A percentile compares a stretch with the other conserved stretches of the same genome.
These are phyloP conservation scores for Russula olivacea DNA, from an alignment of 768 basidiomycete genomes.

Conservation along the genomic window DNA sequence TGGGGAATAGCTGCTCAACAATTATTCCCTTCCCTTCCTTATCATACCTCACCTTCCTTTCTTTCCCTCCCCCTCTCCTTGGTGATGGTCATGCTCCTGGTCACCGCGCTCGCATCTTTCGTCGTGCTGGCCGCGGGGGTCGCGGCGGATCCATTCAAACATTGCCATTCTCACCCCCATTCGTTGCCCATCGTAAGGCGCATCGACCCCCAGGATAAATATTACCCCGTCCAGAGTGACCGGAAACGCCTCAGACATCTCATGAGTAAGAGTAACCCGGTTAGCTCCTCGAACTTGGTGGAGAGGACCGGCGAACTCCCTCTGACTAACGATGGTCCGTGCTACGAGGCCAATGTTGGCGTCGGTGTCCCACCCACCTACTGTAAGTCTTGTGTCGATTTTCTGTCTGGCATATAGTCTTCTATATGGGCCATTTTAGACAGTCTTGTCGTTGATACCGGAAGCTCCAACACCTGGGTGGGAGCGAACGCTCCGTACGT, in stretches of 20 bases:
- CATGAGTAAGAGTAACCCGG: not conserved
- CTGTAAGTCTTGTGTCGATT: constrained; percentile 34
- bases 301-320: constrained; percentile 29
- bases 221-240: not conserved
- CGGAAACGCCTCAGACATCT: not conserved
- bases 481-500: constrained; percentile 45
- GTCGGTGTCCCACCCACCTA: constrained; percentile 51
- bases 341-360: constrained; percentile 37
- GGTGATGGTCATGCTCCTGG: not conserved
- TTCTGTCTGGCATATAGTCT: not conserved
- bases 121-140: not conserved
- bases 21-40: not conserved
- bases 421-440: constrained; percentile 33
- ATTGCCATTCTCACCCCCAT: too few relatives aligned
- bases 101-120: not conserved
- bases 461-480: constrained; percentile 71
- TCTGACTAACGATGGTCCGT: constrained; percentile 39
- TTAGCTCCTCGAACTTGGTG: not conserved
- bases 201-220: not conserved
- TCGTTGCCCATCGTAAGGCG: not conserved
- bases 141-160: not conserved
- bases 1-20: not conserved
- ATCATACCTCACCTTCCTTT: too few relatives aligned
- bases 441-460: constrained; percentile 54
- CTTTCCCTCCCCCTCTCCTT: too few relatives aligned